Percentiles rank a stretch among this genome's conserved stretches.
These are phyloP conservation scores for Aspergillus flavus DNA, from an alignment of 2,329 filamentous ascomycete species.

Conservation along the genomic window DNA sequence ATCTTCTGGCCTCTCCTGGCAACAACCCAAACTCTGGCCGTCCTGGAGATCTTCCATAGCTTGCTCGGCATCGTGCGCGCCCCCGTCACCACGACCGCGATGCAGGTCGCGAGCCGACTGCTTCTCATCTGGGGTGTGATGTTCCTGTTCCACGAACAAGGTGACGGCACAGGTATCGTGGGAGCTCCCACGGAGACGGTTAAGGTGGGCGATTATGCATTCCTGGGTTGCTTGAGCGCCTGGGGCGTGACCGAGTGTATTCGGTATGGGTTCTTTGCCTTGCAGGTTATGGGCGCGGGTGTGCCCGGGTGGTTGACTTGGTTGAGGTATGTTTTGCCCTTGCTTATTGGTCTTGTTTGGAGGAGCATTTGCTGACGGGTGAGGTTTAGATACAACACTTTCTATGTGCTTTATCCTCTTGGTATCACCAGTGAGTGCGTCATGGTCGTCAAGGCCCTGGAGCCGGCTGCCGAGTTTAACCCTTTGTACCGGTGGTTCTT, in stretches of 20 bases:
- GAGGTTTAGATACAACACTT: conserved; percentile 72
- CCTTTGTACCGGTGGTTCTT: conserved; percentile 61
- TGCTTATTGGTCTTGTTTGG: background rate
- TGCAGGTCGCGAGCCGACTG: conserved; percentile 87
- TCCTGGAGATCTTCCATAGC: conserved; percentile 82
- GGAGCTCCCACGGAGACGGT: conserved; percentile 21
- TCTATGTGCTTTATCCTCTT: conserved; percentile 88
- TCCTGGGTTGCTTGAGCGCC: conserved; percentile 65
- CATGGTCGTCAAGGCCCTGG: conserved; percentile 72
- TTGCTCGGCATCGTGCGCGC: conserved; percentile 79
- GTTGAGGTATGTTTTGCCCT: conserved; percentile 40
- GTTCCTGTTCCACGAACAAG: conserved; percentile 70
- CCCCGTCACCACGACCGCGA: conserved; percentile 78
- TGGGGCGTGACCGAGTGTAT: conserved; percentile 93
- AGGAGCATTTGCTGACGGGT: background rate
- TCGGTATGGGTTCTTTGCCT: conserved; percentile 87
- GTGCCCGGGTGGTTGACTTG: conserved; percentile 71
- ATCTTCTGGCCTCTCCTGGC: conserved; percentile 43
- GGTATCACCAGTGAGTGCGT: conserved; percentile 87
- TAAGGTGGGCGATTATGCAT: conserved; percentile 43
- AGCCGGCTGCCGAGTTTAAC: conserved; percentile 57
- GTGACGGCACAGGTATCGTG: conserved; percentile 58
- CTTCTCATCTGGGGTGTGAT: conserved; percentile 88
- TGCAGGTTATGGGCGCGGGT: conserved; percentile 58
- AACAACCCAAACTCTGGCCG: conserved; percentile 80